Percentiles rank a stretch among this genome's conserved stretches.
These are phyloP conservation scores for Botrytis elliptica DNA, from an alignment of 2,329 filamentous ascomycete species.

Conservation along the genomic window DNA sequence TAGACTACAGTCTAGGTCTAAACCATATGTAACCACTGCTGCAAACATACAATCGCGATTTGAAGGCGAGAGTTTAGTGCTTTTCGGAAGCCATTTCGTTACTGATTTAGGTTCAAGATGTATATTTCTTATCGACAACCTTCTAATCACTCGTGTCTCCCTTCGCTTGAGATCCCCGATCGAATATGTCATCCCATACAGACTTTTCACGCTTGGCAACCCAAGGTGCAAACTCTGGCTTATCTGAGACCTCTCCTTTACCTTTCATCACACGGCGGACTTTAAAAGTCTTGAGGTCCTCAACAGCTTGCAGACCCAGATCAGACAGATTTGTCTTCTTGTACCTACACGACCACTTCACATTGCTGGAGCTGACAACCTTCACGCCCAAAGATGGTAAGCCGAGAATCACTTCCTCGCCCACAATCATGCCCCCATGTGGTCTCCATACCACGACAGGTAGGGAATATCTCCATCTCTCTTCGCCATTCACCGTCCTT, in stretches of 20 bases:
- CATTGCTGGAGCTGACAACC: background rate
- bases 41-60: background rate
- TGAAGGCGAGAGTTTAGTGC: background rate
- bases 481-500: background rate
- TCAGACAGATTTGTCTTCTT: slow-evolving; percentile 8
- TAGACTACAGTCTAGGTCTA: background rate
- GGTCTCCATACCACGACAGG: slow-evolving; percentile 16
- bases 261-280: slow-evolving; percentile 5
- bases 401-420: slow-evolving; percentile 4
- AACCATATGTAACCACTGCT: background rate
- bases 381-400: slow-evolving; percentile 12
- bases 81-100: background rate
- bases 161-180: no score
- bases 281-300: background rate
- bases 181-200: background rate
- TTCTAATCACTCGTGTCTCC: background rate
- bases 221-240: background rate
- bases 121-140: background rate
- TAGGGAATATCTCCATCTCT: slow-evolving; percentile 2
- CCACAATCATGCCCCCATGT: background rate
- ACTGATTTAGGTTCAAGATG: background rate
- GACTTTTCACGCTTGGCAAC: background rate
- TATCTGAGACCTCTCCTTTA: slow-evolving; percentile 5
- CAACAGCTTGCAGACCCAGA: background rate
- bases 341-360: slow-evolving; percentile 10